A percentile compares a stretch with the other conserved stretches of the same genome.
These are phyloP conservation scores for Phytophthora sansomeana DNA, from an alignment of 352 stramenopile genomes.

Conservation along the genomic window DNA sequence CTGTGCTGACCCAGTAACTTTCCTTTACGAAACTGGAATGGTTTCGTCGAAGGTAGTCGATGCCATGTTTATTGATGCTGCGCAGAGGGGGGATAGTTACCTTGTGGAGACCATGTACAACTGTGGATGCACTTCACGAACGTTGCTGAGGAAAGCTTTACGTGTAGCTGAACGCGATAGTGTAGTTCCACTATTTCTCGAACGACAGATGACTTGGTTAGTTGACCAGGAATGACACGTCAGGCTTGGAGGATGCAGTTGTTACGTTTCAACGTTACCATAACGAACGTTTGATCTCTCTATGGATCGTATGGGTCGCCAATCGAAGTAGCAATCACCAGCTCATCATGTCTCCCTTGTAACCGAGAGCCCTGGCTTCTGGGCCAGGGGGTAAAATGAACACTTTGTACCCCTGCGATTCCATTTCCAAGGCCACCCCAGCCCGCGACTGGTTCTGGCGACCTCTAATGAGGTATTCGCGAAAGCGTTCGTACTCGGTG, in stretches of 20 bases:
- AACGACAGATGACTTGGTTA: background rate
- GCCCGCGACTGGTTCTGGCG: constrained; percentile 48
- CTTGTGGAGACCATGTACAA: constrained; percentile 1
- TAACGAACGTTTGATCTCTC: background rate
- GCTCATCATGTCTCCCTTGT: constrained; percentile 61
- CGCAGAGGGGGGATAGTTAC: background rate
- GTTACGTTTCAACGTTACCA: background rate
- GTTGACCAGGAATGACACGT: no score
- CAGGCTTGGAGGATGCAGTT: background rate
- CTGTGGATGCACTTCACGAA: background rate
- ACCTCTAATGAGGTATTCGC: constrained; percentile 59
- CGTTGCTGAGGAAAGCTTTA: background rate
- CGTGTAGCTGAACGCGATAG: background rate
- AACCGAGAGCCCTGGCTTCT: constrained; percentile 61
- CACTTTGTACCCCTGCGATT: constrained; percentile 69
- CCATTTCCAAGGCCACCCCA: constrained; percentile 62
- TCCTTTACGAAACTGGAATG: background rate
- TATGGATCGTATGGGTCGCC: background rate
- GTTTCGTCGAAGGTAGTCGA: background rate
- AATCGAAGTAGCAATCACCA: constrained; percentile 12
- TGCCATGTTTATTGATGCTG: background rate
- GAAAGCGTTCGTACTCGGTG: constrained; percentile 61
- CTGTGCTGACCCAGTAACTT: background rate
- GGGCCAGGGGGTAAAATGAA: constrained; percentile 74
- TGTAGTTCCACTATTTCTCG: background rate